Conservation (phyloP, 306 rosid species). For the Canavalia ensiformis region DNA sequence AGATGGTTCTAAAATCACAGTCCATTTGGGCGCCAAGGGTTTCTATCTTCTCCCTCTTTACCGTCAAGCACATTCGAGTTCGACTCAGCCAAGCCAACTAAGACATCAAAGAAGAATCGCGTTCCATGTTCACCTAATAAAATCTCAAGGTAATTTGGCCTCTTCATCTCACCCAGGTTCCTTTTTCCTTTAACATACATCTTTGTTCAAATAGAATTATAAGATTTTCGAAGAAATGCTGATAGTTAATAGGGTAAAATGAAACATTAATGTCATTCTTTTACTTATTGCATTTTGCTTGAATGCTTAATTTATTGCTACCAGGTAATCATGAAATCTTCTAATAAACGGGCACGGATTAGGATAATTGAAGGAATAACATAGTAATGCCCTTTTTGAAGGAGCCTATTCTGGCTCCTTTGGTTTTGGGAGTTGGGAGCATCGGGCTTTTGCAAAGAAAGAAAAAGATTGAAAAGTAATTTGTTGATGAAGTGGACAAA, state of each 20-base stretch:
- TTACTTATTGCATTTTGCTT: neutral
- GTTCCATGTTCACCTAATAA: neutral
- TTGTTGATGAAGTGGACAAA: slow-evolving; percentile 3
- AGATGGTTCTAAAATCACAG: too few species aligned
- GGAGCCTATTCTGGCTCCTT: too few species aligned
- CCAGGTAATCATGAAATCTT: neutral
- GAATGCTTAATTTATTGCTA: neutral
- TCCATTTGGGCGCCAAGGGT: slow-evolving; percentile 4
- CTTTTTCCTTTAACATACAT: neutral
- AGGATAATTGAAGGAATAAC: neutral
- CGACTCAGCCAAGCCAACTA: neutral
- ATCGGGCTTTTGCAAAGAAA: neutral
- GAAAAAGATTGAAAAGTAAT: neutral
- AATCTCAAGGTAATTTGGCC: neutral
- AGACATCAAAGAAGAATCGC: neutral
- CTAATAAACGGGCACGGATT: neutral
- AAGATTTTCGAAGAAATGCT: neutral
- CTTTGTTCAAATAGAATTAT: neutral
- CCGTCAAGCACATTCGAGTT: neutral
- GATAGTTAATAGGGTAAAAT: neutral
- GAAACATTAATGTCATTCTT: neutral
- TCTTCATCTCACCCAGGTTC: neutral
- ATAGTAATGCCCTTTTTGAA: neutral
- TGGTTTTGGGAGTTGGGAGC: neutral
- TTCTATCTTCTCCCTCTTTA: neutral